Percentiles rank a stretch among this genome's conserved stretches.
These are phyloP conservation scores for Phaseolus lunatus DNA, from an alignment of 306 rosid species.

Conservation along the genomic window DNA sequence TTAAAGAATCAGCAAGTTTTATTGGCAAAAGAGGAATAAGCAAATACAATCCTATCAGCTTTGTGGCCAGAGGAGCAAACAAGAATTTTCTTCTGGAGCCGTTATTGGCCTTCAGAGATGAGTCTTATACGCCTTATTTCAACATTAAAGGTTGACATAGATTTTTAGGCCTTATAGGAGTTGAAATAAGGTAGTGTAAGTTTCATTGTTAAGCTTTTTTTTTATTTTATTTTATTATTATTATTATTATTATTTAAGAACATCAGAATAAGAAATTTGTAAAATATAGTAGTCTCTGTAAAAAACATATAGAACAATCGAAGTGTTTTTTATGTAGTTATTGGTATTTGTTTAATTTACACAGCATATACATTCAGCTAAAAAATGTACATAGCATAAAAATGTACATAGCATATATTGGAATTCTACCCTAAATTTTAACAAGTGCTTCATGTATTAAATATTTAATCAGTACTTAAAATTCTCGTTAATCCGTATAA, in stretches of 20 bases:
- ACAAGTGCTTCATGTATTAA: too few species aligned
- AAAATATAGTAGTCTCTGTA: neutral
- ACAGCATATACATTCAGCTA: neutral
- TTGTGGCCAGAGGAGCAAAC: conserved; percentile 67
- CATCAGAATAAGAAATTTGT: neutral
- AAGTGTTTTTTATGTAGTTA: neutral
- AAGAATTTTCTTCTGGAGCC: conserved; percentile 76
- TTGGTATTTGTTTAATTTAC: neutral
- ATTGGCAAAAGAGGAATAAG: conserved; percentile 52
- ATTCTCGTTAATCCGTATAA: too few species aligned
- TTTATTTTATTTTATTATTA: too few species aligned
- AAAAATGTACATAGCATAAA: too few species aligned
- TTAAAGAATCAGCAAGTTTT: conserved; percentile 73
- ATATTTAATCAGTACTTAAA: too few species aligned
- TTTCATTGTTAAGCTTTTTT: neutral
- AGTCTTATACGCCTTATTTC: conserved; percentile 75
- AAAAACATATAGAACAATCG: neutral
- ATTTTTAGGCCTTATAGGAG: conserved; percentile 1
- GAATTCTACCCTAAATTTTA: too few species aligned
- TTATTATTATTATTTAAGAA: neutral
- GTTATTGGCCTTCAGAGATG: conserved; percentile 68
- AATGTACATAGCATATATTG: too few species aligned
- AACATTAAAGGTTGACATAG: conserved; percentile 52
- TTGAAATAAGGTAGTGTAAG: neutral
- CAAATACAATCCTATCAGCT: conserved; percentile 78